phyloP scores from a whole-genome alignment of 345 rosid genomes.

The Hibiscus trionum region DNA sequence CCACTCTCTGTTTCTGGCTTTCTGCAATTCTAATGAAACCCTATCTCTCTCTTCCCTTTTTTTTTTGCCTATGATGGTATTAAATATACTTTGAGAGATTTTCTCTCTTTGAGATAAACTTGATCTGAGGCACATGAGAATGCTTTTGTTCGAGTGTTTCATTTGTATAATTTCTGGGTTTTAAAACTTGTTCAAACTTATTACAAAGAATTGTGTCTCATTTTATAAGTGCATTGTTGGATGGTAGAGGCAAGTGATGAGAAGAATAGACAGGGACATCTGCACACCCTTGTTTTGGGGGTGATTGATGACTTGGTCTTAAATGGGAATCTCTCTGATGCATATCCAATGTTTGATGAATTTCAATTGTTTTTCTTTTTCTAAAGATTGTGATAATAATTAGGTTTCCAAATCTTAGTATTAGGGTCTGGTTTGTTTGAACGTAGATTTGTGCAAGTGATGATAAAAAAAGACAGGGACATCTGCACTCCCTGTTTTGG shows the following conservation, averaged over 20 bases:
- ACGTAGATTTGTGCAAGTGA: neutral
- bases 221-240: too few species aligned
- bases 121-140: constrained; percentile 30
- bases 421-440: too few species aligned
- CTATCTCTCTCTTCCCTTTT: neutral
- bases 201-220: neutral
- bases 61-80: constrained; percentile 42
- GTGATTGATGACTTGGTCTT: neutral
- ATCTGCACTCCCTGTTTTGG: neutral
- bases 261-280: constrained; percentile 2
- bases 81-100: constrained; percentile 54
- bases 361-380: too few species aligned
- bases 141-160: too few species aligned
- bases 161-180: neutral
- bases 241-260: neutral
- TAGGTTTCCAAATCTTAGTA: too few species aligned
- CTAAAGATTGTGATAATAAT: too few species aligned
- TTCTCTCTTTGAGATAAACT: constrained; percentile 21
- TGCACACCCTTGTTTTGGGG: neutral
- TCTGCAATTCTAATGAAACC: neutral
- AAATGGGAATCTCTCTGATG: constrained; percentile 1
- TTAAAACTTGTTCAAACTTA: neutral
- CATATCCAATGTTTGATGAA: neutral
- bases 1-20: too few species aligned
- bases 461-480: neutral